Evolutionary conservation across 306 rosid genomes (phyloP), one percentile per base, ranked within the genome.

Genomic region (Cajanus cajan): DNA sequence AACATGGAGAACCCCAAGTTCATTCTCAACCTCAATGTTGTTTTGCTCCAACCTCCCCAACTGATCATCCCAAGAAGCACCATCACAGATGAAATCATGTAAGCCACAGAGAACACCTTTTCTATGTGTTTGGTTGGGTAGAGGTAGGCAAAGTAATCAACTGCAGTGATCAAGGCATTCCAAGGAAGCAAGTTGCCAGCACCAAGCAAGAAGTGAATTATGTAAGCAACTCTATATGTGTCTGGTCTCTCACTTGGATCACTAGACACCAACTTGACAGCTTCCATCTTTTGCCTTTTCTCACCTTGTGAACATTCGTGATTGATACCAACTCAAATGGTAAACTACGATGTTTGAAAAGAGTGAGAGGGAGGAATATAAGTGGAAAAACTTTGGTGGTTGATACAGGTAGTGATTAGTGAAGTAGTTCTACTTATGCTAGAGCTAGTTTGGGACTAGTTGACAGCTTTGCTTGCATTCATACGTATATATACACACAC

Each of bases 111-210:
- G 90, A 95, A 95, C 8, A 89, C 98, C 82, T 78, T 91, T 73
- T 95, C 98, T 7, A 91, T 89, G 80, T 89, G 97, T 10, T 73
- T 84, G 50, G 82, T 68, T 2, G 99, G 96, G 52, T 93, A 96
- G 51, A 92, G 95, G 76, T 84, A 83, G 47, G 92, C 80, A 37
- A 96, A 96, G 82, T 96, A 96, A 78, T 96, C 99, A 18, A 90
- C 93, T 10, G 96, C 99, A 3, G 98, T 96, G 90, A 96, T 93
- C 12, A 90, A 84, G 44, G 96, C 99, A 86, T 96, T 96, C 99
- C 99, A 96, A 7, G 99, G 99, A 28, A 96, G 93, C 73, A 96
- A 82, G 89, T 90, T 90, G 18, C 98, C 98, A 9, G 91, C 94
- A 34, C 98, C 99, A 11, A 96, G 93, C 77, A 91, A 71, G 96